Evolutionary conservation across 2,329 filamentous ascomycete species (phyloP).

Genomic region (Claviceps purpurea): DNA sequence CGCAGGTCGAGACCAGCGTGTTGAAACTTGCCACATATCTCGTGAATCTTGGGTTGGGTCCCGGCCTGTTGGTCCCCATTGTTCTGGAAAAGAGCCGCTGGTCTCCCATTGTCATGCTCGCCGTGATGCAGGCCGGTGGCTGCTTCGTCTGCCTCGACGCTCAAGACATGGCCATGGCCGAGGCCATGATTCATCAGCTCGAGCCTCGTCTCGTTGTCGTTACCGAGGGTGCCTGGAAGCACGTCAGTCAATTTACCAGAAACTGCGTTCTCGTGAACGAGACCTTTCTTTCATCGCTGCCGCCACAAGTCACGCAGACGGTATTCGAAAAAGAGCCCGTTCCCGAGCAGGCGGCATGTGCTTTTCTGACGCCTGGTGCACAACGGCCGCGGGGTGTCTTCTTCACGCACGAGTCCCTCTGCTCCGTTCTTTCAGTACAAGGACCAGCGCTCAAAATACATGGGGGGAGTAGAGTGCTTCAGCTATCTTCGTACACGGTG

Average conservation of each 20-base stretch:
- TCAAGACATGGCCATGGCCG: slow-evolving; percentile 27
- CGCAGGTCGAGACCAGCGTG: slow-evolving; percentile 24
- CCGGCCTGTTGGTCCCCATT: slow-evolving; percentile 47
- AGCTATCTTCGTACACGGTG: slow-evolving; percentile 40
- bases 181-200: slow-evolving; percentile 29
- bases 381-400: slow-evolving; percentile 44
- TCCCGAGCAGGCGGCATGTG: slow-evolving; percentile 40
- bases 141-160: slow-evolving; percentile 37
- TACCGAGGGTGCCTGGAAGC: slow-evolving; percentile 27
- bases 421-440: slow-evolving; percentile 39
- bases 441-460: slow-evolving; percentile 35
- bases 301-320: slow-evolving; percentile 12
- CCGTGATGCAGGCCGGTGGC: slow-evolving; percentile 46
- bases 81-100: slow-evolving; percentile 57
- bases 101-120: slow-evolving; percentile 56
- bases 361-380: slow-evolving; percentile 43
- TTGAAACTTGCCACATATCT: slow-evolving; percentile 31
- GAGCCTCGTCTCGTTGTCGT: slow-evolving; percentile 30
- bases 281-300: slow-evolving; percentile 23
- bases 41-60: slow-evolving; percentile 32
- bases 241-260: slow-evolving; percentile 25
- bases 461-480: slow-evolving; percentile 38
- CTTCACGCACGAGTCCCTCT: slow-evolving; percentile 46
- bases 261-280: slow-evolving; percentile 30
- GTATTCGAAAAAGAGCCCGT: slow-evolving; percentile 19